phyloP scores from a whole-genome alignment of 306 rosid genomes.

The Trifolium repens region DNA sequence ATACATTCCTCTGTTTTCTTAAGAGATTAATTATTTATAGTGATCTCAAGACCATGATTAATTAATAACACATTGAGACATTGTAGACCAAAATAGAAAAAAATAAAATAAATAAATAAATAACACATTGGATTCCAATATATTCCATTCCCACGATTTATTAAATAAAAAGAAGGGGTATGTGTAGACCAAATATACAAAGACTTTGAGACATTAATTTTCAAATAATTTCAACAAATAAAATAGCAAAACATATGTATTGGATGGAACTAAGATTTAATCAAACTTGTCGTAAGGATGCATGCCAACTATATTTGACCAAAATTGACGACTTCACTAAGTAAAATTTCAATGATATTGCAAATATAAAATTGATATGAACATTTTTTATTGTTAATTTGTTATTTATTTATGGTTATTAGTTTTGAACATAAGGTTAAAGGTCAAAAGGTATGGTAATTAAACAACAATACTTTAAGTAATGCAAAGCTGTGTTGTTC shows the following conservation, averaged over 20 bases:
- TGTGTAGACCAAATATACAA: constrained; percentile 26
- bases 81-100: too few relatives aligned
- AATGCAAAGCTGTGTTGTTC: constrained; percentile 24
- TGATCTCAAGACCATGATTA: neutral
- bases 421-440: constrained; percentile 37
- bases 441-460: constrained; percentile 37
- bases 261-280: constrained; percentile 46
- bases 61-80: too few relatives aligned
- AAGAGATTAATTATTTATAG: neutral
- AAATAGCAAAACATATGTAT: constrained; percentile 23
- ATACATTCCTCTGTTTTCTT: neutral
- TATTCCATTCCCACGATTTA: constrained; percentile 39
- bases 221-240: constrained; percentile 26
- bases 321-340: constrained; percentile 25
- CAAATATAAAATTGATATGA: constrained; percentile 31
- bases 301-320: constrained; percentile 50
- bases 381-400: constrained; percentile 3
- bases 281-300: constrained; percentile 48
- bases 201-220: constrained; percentile 43
- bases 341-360: constrained; percentile 18
- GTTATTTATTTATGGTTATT: constrained; percentile 13
- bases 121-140: constrained; percentile 40
- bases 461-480: constrained; percentile 31
- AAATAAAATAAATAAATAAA: too few relatives aligned
- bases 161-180: neutral